Conservation (phyloP, 805 yeast species). For the Candida namnaoensis region DNA sequence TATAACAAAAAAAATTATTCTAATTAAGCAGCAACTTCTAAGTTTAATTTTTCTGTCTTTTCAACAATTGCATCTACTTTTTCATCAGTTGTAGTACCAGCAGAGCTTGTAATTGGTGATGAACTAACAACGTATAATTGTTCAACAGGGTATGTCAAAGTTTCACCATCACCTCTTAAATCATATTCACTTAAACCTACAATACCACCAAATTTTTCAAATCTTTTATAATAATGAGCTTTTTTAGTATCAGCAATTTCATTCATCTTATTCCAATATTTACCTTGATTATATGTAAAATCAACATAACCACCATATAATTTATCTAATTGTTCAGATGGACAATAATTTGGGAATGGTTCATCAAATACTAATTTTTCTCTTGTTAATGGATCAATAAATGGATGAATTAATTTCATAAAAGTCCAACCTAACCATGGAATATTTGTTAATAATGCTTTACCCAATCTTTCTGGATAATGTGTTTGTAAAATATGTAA, state of each 20-base stretch:
- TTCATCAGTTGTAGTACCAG: background rate
- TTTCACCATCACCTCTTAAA: slow-evolving; percentile 42
- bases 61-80: background rate
- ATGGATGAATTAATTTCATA: slow-evolving; percentile 84
- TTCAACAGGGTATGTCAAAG: slow-evolving; percentile 17
- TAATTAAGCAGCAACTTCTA: background rate
- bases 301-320: slow-evolving; percentile 82
- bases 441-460: slow-evolving; percentile 77
- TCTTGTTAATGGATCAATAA: slow-evolving; percentile 91
- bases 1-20: too few relatives aligned
- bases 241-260: slow-evolving; percentile 53
- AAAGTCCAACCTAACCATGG: slow-evolving; percentile 95
- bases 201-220: slow-evolving; percentile 55
- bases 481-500: slow-evolving; percentile 91
- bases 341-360: slow-evolving; percentile 79
- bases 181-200: slow-evolving; percentile 82
- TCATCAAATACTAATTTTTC: slow-evolving; percentile 90
- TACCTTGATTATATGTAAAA: slow-evolving; percentile 72
- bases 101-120: background rate
- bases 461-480: slow-evolving; percentile 94
- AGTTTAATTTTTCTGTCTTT: background rate
- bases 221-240: slow-evolving; percentile 58
- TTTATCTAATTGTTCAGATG: slow-evolving; percentile 70
- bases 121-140: background rate
- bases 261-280: slow-evolving; percentile 70